These are phyloP conservation scores for Lactarius akahatsu DNA, from an alignment of 768 basidiomycete species.

Conservation along the genomic window DNA sequence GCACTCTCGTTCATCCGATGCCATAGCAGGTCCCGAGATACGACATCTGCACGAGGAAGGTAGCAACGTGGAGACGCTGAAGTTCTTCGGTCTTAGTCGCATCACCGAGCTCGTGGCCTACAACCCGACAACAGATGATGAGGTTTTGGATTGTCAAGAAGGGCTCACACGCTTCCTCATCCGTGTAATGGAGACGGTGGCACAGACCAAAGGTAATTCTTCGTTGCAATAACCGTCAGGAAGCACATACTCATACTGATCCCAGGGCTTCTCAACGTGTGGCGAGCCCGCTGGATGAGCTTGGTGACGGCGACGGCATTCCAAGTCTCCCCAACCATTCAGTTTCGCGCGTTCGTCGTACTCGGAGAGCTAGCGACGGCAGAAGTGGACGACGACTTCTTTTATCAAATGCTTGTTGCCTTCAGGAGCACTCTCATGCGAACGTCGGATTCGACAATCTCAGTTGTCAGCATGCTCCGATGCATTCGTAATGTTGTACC, in stretches of 20 bases:
- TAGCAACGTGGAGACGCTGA: slow-evolving; percentile 54
- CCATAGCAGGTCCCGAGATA: slow-evolving; percentile 54
- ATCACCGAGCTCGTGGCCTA: slow-evolving; percentile 67
- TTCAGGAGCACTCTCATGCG: slow-evolving; percentile 69
- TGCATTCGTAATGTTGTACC: slow-evolving; percentile 80
- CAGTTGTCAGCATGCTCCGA: slow-evolving; percentile 85
- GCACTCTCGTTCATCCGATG: slow-evolving; percentile 56
- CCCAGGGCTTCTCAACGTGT: slow-evolving; percentile 75
- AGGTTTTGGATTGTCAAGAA: slow-evolving; percentile 65
- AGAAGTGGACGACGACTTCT: slow-evolving; percentile 88
- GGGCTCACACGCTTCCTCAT: slow-evolving; percentile 61
- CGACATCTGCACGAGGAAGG: slow-evolving; percentile 62
- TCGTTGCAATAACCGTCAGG: neutral
- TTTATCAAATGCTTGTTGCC: slow-evolving; percentile 91
- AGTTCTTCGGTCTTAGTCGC: slow-evolving; percentile 70
- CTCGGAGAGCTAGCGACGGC: slow-evolving; percentile 79
- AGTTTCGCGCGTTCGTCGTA: slow-evolving; percentile 81
- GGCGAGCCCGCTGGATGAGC: slow-evolving; percentile 94
- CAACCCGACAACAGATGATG: slow-evolving; percentile 54
- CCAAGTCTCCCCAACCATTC: slow-evolving; percentile 85
- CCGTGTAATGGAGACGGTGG: slow-evolving; percentile 59
- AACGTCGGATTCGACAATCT: slow-evolving; percentile 66
- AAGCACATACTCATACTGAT: slow-evolving; percentile 24
- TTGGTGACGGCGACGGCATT: slow-evolving; percentile 86
- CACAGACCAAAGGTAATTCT: slow-evolving; percentile 64